These are phyloP conservation scores for Plenodomus biglobosus DNA, from an alignment of 2,329 filamentous ascomycete species.

Conservation along the genomic window DNA sequence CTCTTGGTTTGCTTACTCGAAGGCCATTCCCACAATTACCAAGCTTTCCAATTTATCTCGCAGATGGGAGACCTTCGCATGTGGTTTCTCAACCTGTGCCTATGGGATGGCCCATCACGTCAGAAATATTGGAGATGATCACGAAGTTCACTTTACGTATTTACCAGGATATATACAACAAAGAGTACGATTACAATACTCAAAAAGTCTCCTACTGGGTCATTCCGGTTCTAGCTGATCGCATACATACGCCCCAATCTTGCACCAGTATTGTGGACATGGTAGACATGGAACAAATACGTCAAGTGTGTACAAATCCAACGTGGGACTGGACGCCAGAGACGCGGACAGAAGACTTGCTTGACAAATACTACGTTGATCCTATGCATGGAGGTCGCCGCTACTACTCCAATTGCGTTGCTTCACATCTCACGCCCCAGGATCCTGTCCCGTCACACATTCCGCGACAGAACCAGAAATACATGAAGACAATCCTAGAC, in stretches of 20 bases:
- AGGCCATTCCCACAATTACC: conserved; percentile 65
- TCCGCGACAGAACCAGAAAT: conserved; percentile 41
- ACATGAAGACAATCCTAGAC: conserved; percentile 67
- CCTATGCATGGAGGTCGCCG: conserved; percentile 59
- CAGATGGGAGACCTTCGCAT: conserved; percentile 60
- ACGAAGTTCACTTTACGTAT: conserved; percentile 72
- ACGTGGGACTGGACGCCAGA: conserved; percentile 51
- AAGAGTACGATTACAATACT: conserved; percentile 67
- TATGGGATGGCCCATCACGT: conserved; percentile 48
- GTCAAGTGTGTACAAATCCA: conserved; percentile 42
- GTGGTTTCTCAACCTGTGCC: conserved; percentile 56
- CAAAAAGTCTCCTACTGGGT: conserved; percentile 80
- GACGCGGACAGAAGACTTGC: conserved; percentile 45
- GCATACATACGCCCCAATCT: not conserved
- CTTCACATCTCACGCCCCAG: conserved; percentile 59
- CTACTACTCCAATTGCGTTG: conserved; percentile 55
- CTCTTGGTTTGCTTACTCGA: conserved; percentile 72
- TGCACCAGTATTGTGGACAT: conserved; percentile 26
- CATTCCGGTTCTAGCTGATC: conserved; percentile 56
- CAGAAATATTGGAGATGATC: conserved; percentile 57
- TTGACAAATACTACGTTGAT: conserved; percentile 58
- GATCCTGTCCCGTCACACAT: conserved; percentile 65
- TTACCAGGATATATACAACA: conserved; percentile 87
- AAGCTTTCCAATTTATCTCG: conserved; percentile 71
- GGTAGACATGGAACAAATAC: conserved; percentile 66